Evolutionary conservation across 2,329 filamentous ascomycete species (phyloP), one percentile per base, ranked within the genome.

Genomic region (Ceratocystis ficicola): DNA sequence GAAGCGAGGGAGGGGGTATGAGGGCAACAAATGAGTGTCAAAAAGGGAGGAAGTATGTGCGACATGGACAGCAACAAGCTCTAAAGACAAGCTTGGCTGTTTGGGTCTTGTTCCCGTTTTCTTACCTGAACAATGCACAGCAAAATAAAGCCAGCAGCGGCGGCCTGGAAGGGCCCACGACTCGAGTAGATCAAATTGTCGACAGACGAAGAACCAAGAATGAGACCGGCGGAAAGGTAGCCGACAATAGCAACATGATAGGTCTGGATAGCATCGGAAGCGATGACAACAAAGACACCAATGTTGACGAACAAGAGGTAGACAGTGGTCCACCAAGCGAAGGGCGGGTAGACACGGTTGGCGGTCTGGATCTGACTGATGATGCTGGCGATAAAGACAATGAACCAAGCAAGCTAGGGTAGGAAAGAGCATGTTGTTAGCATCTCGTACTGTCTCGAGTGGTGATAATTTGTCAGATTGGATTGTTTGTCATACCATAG

Each of bases 191-290:
- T 86, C 64, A 96, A 79, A 15, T 85, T 85, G 76, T 96, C 96
- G 70, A 95, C 88, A 0, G 89, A 86, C 2, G 92, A 90, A 2
- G 90, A 92, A 28, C 89, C 88, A 71, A 96, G 84, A 62, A 95
- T 89, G 62, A 97, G 81, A 64, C 89, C 92, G 55, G 87, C 88
- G 8, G 86, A 84, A 66, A 96, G 82, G 74, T 94, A 97, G 63
- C 90, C 91, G 41, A 94, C 90, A 71, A 96, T 81, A 36, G 93
- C 94, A 68, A 96, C 88, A 75, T 95, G 88, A 75, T 97, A 99
- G 20, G 89, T 93, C 71, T 92, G 85, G 68, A 88, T 85, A 5
- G 88, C 85, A 74, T 96, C 89, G 62, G 89, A 90, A 52, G 88
- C 91, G 70, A 96, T 85, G 10, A 95, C 89, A 69, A 93, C 78